Base-by-base conservation (phyloP, 2,329 filamentous ascomycete genomes). In the Lasiodiplodia hormozganensis region DNA sequence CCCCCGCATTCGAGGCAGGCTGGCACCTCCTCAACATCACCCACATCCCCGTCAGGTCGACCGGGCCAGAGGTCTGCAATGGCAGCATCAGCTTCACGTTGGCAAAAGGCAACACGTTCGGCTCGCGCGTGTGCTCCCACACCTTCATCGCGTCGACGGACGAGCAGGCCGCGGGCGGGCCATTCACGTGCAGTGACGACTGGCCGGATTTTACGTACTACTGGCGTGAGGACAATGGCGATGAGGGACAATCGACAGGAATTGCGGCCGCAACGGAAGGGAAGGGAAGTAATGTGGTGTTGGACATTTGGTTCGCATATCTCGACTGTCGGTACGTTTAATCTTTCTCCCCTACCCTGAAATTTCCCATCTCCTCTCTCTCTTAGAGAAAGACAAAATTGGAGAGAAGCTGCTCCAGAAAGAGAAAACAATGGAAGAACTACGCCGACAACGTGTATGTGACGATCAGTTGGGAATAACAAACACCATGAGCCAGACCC, bases 1-100 rank as follows among this genome's bases (percentile, higher is more conserved):
- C 5, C 28, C 14, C 53, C 4, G 11, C 53, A 6, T 28, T 51
- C 58, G 43, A 34, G 28, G 5, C 43, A n/a, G 43, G 43, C 60
- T 64, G 23, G 21, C 51, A 47, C n/a, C 28, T 64, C 60, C 43
- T 38, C 60, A 64, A 64, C 60, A 28, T 64, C 16, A 64, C 60
- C 43, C 60, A 64, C 47, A 64, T 25, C n/a, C 60, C 60, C 18
- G 21, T 47, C 28, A 28, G 43, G 2, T n/a, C 28, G 28, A 28
- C 47, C n/a, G 18, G 18, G 3, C 7, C 58, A 1, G 18, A n/a
- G 23, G 3, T 21, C 16, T 23, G 31, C 23, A 64, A 64, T 11
- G 60, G 60, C 43, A 52, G 43, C 60, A 64, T 64, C 28, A 18
- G 10, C 28, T 64, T 64, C 28, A 38, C 31, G 4, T 31, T 64